A percentile compares a stretch with the other conserved stretches of the same genome.
phyloP scores from a whole-genome alignment of 1,284 basidiomycete genomes.

The Ganoderma lucidum region DNA sequence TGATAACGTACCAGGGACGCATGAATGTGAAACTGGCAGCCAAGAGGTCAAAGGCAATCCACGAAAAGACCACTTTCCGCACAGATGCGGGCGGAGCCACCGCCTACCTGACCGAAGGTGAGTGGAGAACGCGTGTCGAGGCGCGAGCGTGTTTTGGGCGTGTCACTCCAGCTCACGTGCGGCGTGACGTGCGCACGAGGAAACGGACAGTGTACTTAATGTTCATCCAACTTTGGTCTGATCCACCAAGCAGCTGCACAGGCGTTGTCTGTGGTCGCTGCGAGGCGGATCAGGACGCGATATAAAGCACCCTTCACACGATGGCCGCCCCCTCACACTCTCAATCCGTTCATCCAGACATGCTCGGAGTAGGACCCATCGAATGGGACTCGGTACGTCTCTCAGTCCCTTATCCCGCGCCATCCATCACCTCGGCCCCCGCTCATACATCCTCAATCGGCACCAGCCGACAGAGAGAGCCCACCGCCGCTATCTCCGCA shows the following conservation, averaged over 20 bases:
- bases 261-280: not conserved
- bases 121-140: constrained; percentile 10
- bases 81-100: constrained; percentile 1
- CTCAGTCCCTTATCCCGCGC: not conserved
- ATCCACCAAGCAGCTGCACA: not conserved
- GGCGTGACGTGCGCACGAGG: constrained; percentile 28
- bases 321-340: constrained; percentile 5
- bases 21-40: not conserved
- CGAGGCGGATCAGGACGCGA: not conserved
- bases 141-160: constrained; percentile 16
- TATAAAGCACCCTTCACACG: constrained; percentile 6
- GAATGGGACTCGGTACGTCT: constrained; percentile 52
- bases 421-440: not conserved
- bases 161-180: constrained; percentile 32
- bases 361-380: constrained; percentile 37
- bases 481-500: constrained; percentile 47
- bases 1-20: not conserved
- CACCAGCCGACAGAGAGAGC: constrained; percentile 51
- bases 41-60: not conserved
- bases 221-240: not conserved
- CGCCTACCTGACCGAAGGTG: constrained; percentile 5
- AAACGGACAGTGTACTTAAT: constrained; percentile 12
- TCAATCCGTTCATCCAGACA: constrained; percentile 4
- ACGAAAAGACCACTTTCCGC: not conserved
- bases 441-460: constrained; percentile 31